Evolutionary conservation across 768 basidiomycete genomes (phyloP), one percentile per base, ranked within the genome.

Genomic region (Tylopilus rubrobrunneus): DNA sequence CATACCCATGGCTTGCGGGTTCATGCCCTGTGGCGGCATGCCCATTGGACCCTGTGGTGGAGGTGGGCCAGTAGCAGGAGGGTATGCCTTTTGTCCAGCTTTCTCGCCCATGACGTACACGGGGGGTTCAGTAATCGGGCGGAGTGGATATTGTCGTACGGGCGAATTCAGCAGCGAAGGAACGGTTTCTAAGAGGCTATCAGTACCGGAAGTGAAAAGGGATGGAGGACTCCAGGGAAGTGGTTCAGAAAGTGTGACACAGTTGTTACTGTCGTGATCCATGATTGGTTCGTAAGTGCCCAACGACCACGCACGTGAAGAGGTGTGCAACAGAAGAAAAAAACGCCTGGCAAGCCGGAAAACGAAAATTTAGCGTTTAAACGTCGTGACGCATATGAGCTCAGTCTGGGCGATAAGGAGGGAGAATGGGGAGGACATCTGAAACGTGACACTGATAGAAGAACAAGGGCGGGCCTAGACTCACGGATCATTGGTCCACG

Each of bases 41-140:
- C 58, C 58, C 33, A 67, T 64, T n/a, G 57, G 61, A 8, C 53
- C 60, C 36, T 59, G 65, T 9, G 65, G 63, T 0, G 71, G 69
- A 43, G 75, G 73, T 19, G 70, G 66, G 2, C 58, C 68, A 15
- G 58, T 56, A 2, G 74, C 74, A 33, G 64, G 51, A 0, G 66
- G 64, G 56, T 66, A 80, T 1, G 79, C 81, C 62, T 89, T 89
- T 67, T 88, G 84, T 0, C 90, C 90, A 31, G 73, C 72, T 57
- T 84, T 86, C 15, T 88, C 87, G 21, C 89, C 90, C 45, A 82
- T 63, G 43, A 92, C 85, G 64, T 75, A 92, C 15, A 90, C 74
- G 3, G 81, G 59, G 1, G 86, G 84, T 56, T 91, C 87, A 56
- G 78, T 84, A 40, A 85, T 71, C 11, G 74, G 73, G 28, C 85